Evolutionary conservation across 1,284 basidiomycete genomes (phyloP), one percentile per base, ranked within the genome.

Genomic region (Cryptococcus sp.): DNA sequence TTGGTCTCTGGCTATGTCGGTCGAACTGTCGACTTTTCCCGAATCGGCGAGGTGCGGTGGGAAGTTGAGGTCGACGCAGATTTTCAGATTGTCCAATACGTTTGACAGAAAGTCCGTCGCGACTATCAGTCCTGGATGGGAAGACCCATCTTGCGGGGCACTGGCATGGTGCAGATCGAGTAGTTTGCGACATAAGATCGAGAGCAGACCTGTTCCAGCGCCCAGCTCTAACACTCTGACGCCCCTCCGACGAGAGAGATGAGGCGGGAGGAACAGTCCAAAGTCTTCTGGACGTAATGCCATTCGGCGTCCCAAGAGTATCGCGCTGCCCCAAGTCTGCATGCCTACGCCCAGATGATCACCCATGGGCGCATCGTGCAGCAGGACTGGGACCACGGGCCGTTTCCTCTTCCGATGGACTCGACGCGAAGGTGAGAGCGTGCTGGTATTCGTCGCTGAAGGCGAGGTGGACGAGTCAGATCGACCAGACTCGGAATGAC

Each of bases 301-400:
- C 53, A 94, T 84, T 77, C 88, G 84, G 68, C 92, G 87, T 0
- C 90, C 86, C 44, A 95, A 82, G 5, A 94, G 84, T 64, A 89
- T 91, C 0, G 90, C 88, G 5, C 86, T 85, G 1, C 91, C 92
- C 93, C 92, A 95, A 0, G 92, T 95, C 76, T 94, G 91, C 19
- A 91, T 88, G 6, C 92, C 93, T 19, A 93, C 88, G 53, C 84
- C 87, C 4, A 83, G 80, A 65, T 88, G 88, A 70, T 93, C 88
- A 39, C 86, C 84, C 48, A 93, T 81, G 0, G 90, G 86, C 3
- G 87, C 84, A 71, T 94, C 91, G 56, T 83, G 86, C 40, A 94
- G 71, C 41, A 82, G 78, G 16, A 92, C 61, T 10, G 75, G 75
- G 13, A 77, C 61, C 16, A 67, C 69, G 3, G 71, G 55, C 4